Conservation (phyloP, 2,329 filamentous ascomycete species). For the Penicillium brasilianum region DNA sequence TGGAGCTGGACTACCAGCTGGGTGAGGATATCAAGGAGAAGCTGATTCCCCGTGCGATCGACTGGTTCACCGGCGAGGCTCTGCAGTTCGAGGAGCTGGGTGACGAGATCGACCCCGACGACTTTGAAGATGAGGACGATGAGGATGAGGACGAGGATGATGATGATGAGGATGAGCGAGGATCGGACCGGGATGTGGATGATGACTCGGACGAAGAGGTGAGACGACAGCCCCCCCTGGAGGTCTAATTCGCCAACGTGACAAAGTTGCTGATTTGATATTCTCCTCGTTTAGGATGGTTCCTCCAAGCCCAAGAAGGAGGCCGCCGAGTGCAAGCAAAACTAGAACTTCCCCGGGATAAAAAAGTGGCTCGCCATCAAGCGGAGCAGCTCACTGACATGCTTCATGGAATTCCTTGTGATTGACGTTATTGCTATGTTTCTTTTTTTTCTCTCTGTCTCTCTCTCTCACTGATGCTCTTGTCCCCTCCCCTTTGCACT, state of each 20-base stretch:
- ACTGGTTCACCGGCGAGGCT: constrained; percentile 99
- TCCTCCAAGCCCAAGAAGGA: constrained; percentile 91
- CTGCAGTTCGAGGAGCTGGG: constrained; percentile 94
- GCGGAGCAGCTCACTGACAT: constrained; percentile 34
- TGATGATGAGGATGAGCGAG: constrained; percentile 76
- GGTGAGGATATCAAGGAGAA: constrained; percentile 99
- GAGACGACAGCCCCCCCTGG: constrained; percentile 21
- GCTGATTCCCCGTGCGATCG: constrained; percentile 95
- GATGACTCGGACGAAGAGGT: constrained; percentile 67
- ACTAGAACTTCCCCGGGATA: constrained; percentile 66
- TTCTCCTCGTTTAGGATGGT: constrained; percentile 67
- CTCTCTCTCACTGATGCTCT: constrained; percentile 23
- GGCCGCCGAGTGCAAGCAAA: constrained; percentile 95
- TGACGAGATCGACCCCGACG: constrained; percentile 80
- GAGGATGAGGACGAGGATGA: constrained; percentile 89
- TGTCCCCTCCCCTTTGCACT: constrained; percentile 21
- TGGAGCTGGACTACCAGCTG: constrained; percentile 95
- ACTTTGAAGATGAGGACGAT: constrained; percentile 88
- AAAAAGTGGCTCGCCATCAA: constrained; percentile 38
- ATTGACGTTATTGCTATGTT: constrained; percentile 36
- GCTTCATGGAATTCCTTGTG: constrained; percentile 43
- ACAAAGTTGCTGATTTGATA: constrained; percentile 1
- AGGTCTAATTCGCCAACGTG: not conserved
- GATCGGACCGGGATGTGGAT: constrained; percentile 64
- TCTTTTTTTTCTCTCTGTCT: constrained; percentile 22